Evolutionary conservation across 306 rosid genomes (phyloP), one percentile per base, ranked within the genome.

Genomic region (Purshia tridentata): DNA sequence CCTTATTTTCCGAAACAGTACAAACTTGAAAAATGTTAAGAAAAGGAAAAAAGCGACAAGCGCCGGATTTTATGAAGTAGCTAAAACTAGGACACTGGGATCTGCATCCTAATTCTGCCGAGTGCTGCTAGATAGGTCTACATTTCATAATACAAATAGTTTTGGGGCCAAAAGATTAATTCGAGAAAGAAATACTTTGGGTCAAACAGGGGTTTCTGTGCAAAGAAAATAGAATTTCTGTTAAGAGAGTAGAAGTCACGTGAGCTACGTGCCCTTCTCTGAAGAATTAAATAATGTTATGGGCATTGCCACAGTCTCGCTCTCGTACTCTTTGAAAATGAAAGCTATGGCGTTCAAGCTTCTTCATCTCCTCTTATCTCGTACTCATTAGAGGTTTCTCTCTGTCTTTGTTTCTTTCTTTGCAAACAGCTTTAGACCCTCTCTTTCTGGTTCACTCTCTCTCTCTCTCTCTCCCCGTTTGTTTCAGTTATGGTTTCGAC

Each of bases 261-360:
- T 88, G 96, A 82, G 53, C 35, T 87, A 74, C 94, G 91, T 92
- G 89, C 73, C 37, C 9, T 71, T 47, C 61, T 77, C 93, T 88
- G 90, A 85, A 87, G 53, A 12, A 40, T 41, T 42, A 85, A 76
- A 50, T 69, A 23, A 56, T 82, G 76, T 29, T 29, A 29, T 29
- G 35, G 35, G 35, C 35, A 29, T 0, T 29, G 35, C 35, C 76
- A 50, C 9, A 50, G 0, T 8, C 40, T 52, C 75, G 57, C 58
- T 22, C 10, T 61, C 9, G 7, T 40, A 6, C 56, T 23, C 49
- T 4, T 56, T 35, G 63, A 35, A 29, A 22, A 6, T 64, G 77
- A 76, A 76, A 78, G 81, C 80, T 54, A 37, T 78, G 72, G 70
- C 76, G 48, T 57, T 60, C 53, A 72, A 45, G 4, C 29, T 74